Evolutionary conservation across 106 monocot genomes (phyloP).

Genomic region (Cymbidium sinense): DNA sequence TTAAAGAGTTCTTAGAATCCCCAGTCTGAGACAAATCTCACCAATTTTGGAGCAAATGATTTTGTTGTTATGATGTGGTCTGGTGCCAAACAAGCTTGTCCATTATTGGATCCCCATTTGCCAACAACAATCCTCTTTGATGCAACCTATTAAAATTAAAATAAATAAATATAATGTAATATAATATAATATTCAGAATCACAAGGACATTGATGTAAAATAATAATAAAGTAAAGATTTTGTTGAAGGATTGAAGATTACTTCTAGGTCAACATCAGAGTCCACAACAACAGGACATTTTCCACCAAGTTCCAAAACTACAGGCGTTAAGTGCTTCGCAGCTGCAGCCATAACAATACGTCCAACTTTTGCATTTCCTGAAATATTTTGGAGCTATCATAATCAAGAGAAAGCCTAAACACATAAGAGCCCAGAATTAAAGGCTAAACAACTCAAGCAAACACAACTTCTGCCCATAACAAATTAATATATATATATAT

Average conservation of each 20-base stretch:
- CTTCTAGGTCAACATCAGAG: constrained; percentile 39
- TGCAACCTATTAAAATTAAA: constrained; percentile 34
- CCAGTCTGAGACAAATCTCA: constrained; percentile 8
- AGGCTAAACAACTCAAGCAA: background rate
- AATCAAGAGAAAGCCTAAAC: background rate
- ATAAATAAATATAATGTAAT: constrained; percentile 12
- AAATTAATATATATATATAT: background rate
- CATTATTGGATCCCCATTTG: constrained; percentile 76
- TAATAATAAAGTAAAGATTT: background rate
- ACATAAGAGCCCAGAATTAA: background rate
- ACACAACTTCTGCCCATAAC: background rate
- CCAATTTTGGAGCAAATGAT: constrained; percentile 58
- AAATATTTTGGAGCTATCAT: background rate
- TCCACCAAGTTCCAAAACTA: constrained; percentile 69
- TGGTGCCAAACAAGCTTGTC: constrained; percentile 72
- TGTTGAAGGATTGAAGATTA: background rate
- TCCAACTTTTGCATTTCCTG: constrained; percentile 48
- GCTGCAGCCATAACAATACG: constrained; percentile 67
- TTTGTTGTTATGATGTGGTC: constrained; percentile 65
- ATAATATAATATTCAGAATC: background rate
- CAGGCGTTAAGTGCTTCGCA: constrained; percentile 70
- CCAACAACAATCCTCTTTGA: constrained; percentile 49
- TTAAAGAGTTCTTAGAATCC: background rate
- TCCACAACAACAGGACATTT: constrained; percentile 70
- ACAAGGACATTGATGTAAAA: background rate